Base-by-base conservation (phyloP, 345 rosid genomes). In the Brassica nigra region DNA sequence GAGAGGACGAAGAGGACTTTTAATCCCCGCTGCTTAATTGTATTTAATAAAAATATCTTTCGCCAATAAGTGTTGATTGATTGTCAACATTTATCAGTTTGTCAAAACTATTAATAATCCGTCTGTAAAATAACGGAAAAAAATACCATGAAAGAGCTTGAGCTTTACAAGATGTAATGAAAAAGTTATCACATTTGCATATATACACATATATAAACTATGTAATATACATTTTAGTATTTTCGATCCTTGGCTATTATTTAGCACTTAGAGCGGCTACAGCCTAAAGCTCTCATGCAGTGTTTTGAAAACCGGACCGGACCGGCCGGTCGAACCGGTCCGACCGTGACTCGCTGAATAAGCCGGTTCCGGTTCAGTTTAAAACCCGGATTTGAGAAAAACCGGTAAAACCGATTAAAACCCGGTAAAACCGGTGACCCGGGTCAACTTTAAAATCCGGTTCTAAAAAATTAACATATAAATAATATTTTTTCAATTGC, bases 1-100 rank as follows among this genome's bases (percentile, higher is more conserved):
- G 33, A 15, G 82, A 58, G 0, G 39, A 65, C 1, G 81, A 36
- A 3, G 62, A 59, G 6, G 81, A 77, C 63, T 76, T 68, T 76
- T 68, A 62, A 3, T 28, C 28, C 1, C 44, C 0, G 6, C 6
- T 4, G 34, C 18, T 30, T 47, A 3, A 62, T 73, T 12, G 34
- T 34, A 54, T 1, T 15, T 16, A 30, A 29, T 74, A 47, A 31
- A 16, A 31, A 16, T 7, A 16, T 62, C 5, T 62, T 3, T 42
- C 5, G 4, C 12, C 62, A 3, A 42, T 9, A 73, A 39, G 2
- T 16, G 47, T 16, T 54, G 16, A 5, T 6, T 44, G 3, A 11
- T 11, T 44, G 47, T 62, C 66, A 20, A 62, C 39, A 14, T 62
- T 3, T 62, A 4, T 30, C 39, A 14, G 8, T 62, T 62, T 28